Evolutionary conservation across 2,329 filamentous ascomycete species (phyloP).

Genomic region (Fusarium fracticaudum): DNA sequence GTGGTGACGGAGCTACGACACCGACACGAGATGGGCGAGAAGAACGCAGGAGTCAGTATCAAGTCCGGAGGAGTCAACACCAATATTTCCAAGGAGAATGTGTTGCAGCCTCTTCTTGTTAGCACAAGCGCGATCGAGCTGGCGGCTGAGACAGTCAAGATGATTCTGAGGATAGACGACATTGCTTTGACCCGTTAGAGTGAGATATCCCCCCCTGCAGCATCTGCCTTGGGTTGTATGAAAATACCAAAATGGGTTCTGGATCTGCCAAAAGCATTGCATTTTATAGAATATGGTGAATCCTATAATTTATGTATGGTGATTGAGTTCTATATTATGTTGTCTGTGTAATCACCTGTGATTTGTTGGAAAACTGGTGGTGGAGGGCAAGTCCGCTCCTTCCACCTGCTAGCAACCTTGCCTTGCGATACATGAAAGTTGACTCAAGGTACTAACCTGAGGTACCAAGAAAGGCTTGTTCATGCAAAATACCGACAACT

Average conservation of each 20-base stretch:
- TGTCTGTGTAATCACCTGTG: not conserved
- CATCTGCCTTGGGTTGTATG: slow-evolving; percentile 47
- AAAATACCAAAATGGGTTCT: slow-evolving; percentile 48
- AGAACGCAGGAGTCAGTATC: slow-evolving; percentile 97
- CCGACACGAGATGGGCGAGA: slow-evolving; percentile 93
- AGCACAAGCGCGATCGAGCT: slow-evolving; percentile 98
- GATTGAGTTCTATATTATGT: not conserved
- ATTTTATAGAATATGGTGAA: slow-evolving; percentile 19
- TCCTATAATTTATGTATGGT: slow-evolving; percentile 9
- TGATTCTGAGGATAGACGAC: slow-evolving; percentile 78
- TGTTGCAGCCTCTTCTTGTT: slow-evolving; percentile 93
- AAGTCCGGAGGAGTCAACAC: slow-evolving; percentile 96
- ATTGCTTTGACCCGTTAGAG: slow-evolving; percentile 70
- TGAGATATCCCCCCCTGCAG: slow-evolving; percentile 44
- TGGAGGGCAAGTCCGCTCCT: slow-evolving; percentile 6
- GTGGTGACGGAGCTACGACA: slow-evolving; percentile 96
- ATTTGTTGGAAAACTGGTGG: not conserved
- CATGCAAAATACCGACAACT: not conserved
- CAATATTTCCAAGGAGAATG: slow-evolving; percentile 96
- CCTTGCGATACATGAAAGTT: not conserved
- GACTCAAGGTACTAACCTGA: not conserved
- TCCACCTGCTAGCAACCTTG: not conserved
- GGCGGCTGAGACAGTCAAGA: slow-evolving; percentile 98
- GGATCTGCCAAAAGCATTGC: slow-evolving; percentile 39
- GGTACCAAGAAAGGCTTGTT: not conserved